phyloP scores from a whole-genome alignment of 2,329 filamentous ascomycete genomes.

The Rutstroemia sp. region DNA sequence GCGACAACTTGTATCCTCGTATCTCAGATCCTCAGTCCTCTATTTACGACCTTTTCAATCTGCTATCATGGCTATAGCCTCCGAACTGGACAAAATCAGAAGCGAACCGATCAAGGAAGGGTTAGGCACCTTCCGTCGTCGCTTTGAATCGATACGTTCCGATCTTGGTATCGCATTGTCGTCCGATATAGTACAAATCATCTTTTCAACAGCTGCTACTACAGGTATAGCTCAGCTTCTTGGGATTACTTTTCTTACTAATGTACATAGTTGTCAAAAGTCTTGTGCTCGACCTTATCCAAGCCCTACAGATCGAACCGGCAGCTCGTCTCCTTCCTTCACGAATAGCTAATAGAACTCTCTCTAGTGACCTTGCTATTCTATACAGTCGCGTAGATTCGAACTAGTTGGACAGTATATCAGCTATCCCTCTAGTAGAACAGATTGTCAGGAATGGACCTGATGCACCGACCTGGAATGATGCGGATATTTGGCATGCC shows the following conservation, averaged over 20 bases:
- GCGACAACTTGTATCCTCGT: too few relatives aligned
- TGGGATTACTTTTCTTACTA: background rate
- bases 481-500: too few relatives aligned
- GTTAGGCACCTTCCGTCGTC: slow-evolving; percentile 13
- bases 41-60: slow-evolving; percentile 10
- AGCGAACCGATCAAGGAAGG: slow-evolving; percentile 15
- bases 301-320: slow-evolving; percentile 11
- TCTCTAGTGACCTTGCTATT: slow-evolving; percentile 16
- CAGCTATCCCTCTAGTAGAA: slow-evolving; percentile 15
- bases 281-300: slow-evolving; percentile 15
- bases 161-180: slow-evolving; percentile 12
- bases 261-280: slow-evolving; percentile 14
- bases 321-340: slow-evolving; percentile 10
- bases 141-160: slow-evolving; percentile 17
- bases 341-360: slow-evolving; percentile 15
- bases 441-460: slow-evolving; percentile 16
- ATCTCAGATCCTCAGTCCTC: slow-evolving; percentile 2
- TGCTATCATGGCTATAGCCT: slow-evolving; percentile 14
- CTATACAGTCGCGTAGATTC: slow-evolving; percentile 17
- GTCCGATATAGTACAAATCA: slow-evolving; percentile 14
- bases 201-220: slow-evolving; percentile 11
- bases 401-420: slow-evolving; percentile 13
- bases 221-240: slow-evolving; percentile 10
- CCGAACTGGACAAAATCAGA: slow-evolving; percentile 19
- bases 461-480: slow-evolving; percentile 7